These are phyloP conservation scores for Rhodocollybia butyracea DNA, from an alignment of 768 basidiomycete species.

Conservation along the genomic window DNA sequence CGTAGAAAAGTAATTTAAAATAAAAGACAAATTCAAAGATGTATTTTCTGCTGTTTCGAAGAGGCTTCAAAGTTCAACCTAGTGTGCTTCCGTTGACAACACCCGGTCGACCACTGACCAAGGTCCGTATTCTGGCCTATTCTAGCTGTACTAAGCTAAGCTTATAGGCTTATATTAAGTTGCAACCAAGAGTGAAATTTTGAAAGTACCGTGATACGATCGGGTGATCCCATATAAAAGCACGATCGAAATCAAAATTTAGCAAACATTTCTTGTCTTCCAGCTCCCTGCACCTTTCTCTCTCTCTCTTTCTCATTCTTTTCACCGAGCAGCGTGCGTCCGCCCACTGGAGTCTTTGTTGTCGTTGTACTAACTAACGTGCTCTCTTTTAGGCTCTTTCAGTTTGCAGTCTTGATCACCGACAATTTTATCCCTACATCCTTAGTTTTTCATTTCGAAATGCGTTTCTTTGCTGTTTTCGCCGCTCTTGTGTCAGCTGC, in stretches of 20 bases:
- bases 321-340: conserved; percentile 28
- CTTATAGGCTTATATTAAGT: no score
- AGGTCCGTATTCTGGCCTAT: no score
- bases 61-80: no score
- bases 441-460: conserved; percentile 12
- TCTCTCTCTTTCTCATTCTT: conserved; percentile 16
- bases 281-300: conserved; percentile 2
- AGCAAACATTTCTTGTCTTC: not conserved
- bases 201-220: no score
- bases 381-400: conserved; percentile 19
- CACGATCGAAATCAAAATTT: not conserved
- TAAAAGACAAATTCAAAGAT: not conserved
- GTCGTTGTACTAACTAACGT: conserved; percentile 8
- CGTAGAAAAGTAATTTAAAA: not conserved
- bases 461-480: conserved; percentile 17
- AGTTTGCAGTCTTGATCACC: conserved; percentile 12
- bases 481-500: conserved; percentile 24
- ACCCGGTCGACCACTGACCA: no score
- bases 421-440: conserved; percentile 13
- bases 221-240: not conserved
- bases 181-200: no score
- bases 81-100: no score
- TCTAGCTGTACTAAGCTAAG: no score
- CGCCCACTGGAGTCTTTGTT: conserved; percentile 10
- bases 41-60: no score